phyloP scores from a whole-genome alignment of 2,329 filamentous ascomycete genomes.

The Cladorrhinum sp. region DNA sequence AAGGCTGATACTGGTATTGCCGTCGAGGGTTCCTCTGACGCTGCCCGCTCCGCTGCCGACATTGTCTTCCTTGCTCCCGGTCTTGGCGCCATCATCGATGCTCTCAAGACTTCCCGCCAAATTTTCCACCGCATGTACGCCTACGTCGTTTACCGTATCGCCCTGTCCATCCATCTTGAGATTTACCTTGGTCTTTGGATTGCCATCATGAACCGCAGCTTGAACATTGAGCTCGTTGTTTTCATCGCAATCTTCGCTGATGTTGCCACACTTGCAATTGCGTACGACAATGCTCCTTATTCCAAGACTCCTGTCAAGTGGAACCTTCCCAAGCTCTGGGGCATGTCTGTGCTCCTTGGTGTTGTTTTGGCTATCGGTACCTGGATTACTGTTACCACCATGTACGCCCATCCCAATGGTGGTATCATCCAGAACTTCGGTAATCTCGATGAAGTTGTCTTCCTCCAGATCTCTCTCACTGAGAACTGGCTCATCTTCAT shows the following conservation, averaged over 20 bases:
- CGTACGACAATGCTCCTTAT: conserved; percentile 89
- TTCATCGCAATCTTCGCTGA: conserved; percentile 95
- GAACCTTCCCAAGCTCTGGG: conserved; percentile 93
- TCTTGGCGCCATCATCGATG: conserved; percentile 88
- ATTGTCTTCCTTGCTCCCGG: conserved; percentile 92
- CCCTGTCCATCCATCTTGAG: conserved; percentile 84
- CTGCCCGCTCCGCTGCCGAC: conserved; percentile 85
- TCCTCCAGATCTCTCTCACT: conserved; percentile 85
- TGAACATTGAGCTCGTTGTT: conserved; percentile 84
- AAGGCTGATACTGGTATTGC: conserved; percentile 97
- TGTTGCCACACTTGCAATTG: conserved; percentile 86
- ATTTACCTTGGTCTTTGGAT: conserved; percentile 93
- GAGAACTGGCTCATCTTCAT: conserved; percentile 98
- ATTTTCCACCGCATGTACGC: conserved; percentile 98
- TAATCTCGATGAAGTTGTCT: conserved; percentile 76
- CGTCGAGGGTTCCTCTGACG: conserved; percentile 87
- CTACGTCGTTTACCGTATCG: conserved; percentile 94
- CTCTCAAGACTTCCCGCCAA: conserved; percentile 86
- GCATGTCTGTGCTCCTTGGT: conserved; percentile 82
- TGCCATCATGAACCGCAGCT: conserved; percentile 75
- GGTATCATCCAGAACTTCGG: conserved; percentile 91
- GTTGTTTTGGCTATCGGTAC: conserved; percentile 77
- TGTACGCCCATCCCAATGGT: conserved; percentile 65
- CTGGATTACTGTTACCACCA: conserved; percentile 86
- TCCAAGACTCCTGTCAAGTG: conserved; percentile 86